phyloP scores from a whole-genome alignment of 78 protist genomes.

The Dictyostelium capitatum region DNA sequence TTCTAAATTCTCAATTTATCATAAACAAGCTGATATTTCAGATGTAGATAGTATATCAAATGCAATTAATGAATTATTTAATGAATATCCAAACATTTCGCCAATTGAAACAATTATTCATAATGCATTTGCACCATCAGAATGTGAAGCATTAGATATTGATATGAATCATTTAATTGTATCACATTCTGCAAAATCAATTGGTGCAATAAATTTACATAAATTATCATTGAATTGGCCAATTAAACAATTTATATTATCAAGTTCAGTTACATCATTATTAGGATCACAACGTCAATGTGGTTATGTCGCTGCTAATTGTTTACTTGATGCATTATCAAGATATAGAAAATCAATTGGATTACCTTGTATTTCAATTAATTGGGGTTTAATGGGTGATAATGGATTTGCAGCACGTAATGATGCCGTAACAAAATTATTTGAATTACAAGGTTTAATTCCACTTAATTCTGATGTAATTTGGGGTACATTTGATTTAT shows the following conservation, averaged over 20 bases:
- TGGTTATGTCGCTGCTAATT: conserved; percentile 86
- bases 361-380: conserved; percentile 19
- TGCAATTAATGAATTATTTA: not conserved
- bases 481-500: not conserved
- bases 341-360: conserved; percentile 48
- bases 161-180: not conserved
- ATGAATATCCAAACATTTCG: not conserved
- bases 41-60: too few relatives aligned
- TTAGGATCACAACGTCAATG: conserved; percentile 49
- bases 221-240: not conserved
- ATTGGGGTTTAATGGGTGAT: conserved; percentile 68
- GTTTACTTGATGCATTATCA: conserved; percentile 77
- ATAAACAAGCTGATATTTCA: too few relatives aligned
- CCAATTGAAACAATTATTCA: conserved; percentile 38
- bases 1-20: too few relatives aligned
- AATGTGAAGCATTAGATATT: conserved; percentile 7
- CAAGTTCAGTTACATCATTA: conserved; percentile 33
- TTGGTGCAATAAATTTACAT: conserved; percentile 82
- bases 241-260: conserved; percentile 52
- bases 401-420: conserved; percentile 14
- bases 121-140: conserved; percentile 45
- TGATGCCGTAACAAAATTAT: not conserved
- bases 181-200: conserved; percentile 45
- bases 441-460: not conserved
- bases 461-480: not conserved